Conservation (phyloP, 208 protist genomes). For the Wallacemonas sp. region DNA sequence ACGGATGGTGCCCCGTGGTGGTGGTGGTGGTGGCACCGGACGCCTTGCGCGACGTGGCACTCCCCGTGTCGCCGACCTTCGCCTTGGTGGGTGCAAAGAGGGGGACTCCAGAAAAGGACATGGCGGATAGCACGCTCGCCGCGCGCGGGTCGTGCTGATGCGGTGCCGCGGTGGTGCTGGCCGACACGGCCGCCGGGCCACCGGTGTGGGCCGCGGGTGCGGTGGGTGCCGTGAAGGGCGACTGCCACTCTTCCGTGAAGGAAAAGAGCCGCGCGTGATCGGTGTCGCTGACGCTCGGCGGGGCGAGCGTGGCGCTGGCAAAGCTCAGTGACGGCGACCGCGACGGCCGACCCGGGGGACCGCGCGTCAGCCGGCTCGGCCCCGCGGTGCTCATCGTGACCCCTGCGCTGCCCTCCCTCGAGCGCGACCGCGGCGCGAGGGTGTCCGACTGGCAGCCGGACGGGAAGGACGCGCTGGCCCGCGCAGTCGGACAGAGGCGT, state of each 20-base stretch:
- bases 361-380: background rate
- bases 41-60: no score
- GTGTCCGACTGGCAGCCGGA: background rate
- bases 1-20: background rate
- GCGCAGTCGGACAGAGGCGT: background rate
- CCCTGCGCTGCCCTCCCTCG: background rate
- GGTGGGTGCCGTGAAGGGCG: background rate
- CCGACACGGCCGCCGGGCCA: background rate
- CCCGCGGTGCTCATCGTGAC: background rate
- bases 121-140: no score
- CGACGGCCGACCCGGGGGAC: background rate
- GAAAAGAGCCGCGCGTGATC: background rate
- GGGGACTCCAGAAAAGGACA: no score
- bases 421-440: background rate
- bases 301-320: background rate
- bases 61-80: no score
- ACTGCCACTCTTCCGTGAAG: conserved; percentile 1
- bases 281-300: background rate
- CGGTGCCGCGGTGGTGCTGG: no score
- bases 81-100: no score
- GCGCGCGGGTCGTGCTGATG: no score
- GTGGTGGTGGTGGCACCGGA: no score
- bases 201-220: background rate
- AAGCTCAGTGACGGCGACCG: background rate
- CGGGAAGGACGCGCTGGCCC: background rate